Evolutionary conservation across 139 green algal species (phyloP), one percentile per base, ranked within the genome.

Genomic region (Haematococcus sp.): DNA sequence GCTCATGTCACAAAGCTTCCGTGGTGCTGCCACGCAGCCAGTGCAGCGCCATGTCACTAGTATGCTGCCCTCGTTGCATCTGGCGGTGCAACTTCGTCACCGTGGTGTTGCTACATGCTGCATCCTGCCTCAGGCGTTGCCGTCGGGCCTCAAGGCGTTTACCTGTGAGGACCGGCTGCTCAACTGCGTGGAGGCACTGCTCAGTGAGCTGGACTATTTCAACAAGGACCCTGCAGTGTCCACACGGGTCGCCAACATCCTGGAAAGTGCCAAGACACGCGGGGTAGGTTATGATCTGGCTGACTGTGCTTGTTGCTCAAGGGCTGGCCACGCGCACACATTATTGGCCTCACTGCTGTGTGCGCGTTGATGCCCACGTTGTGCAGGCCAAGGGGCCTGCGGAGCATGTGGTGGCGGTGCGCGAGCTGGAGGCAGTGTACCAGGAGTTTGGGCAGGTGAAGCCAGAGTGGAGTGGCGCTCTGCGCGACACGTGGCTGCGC

Each of bases 131-230:
- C 66, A 59, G 66, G 28, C 30, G 27, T 17, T 66, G 34, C 63
- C 63, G 3, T 70, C 63, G 31, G 35, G 40, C n/a, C 27, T 35
- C 32, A 70, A 70, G 63, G 35, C 23, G 2, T 40, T 43, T 22
- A 58, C 5, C 40, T 25, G 15, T 3, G 83, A 89, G 70, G 70
- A 81, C 32, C 85, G 91, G 55, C 55, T 91, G 2, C 46, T 51
- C 27, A 28, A 44, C 28, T 80, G 72, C n/a, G 65, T 89, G 25
- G 81, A 89, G 52, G 75, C 80, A 0, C 75, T 90, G 58, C 76
- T 90, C 54, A 76, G 76, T 35, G 69, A 75, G 33, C 59, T 93
- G 40, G 81, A 87, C n/a, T 86, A 87, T 28, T 64, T 73, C 32
- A 63, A 30, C 27, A 28, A 35, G 33, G 27, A 60, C 54, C 54